A percentile compares a stretch with the other conserved stretches of the same genome.
Conservation (phyloP, 2,329 filamentous ascomycete genomes). For the Colletotrichum sp. region DNA sequence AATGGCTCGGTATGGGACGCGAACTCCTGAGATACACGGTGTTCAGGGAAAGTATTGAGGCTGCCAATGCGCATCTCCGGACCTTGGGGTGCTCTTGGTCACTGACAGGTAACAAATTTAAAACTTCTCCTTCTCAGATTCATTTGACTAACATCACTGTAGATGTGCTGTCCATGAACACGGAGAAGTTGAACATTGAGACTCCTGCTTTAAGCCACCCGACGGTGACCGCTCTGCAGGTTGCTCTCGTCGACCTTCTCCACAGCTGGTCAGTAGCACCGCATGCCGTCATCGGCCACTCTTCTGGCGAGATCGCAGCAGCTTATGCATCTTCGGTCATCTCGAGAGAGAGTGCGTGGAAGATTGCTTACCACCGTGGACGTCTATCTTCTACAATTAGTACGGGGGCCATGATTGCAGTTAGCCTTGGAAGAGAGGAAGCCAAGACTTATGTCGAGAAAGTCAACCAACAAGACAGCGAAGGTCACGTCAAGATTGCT, state of each 20-base stretch:
- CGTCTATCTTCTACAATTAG: slow-evolving; percentile 12
- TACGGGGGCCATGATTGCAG: slow-evolving; percentile 59
- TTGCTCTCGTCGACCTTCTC: slow-evolving; percentile 32
- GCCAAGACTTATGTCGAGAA: slow-evolving; percentile 31
- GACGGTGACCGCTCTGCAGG: slow-evolving; percentile 33
- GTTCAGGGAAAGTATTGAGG: slow-evolving; percentile 31
- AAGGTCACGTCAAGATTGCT: slow-evolving; percentile 25
- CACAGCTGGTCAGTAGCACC: slow-evolving; percentile 34
- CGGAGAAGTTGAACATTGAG: slow-evolving; percentile 21
- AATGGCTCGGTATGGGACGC: slow-evolving; percentile 25
- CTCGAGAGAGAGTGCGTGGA: slow-evolving; percentile 46
- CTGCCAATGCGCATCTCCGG: slow-evolving; percentile 22
- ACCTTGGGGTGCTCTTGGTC: slow-evolving; percentile 3
- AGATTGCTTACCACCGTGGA: slow-evolving; percentile 27
- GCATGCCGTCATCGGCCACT: slow-evolving; percentile 48
- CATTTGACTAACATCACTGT: not conserved
- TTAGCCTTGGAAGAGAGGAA: slow-evolving; percentile 49
- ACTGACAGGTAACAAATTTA: slow-evolving; percentile 26
- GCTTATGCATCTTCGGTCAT: slow-evolving; percentile 51
- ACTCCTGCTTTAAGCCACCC: slow-evolving; percentile 33
- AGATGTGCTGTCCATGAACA: not conserved
- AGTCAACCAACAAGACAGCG: not conserved
- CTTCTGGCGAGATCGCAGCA: slow-evolving; percentile 54
- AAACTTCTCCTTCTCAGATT: not conserved
- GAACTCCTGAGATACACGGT: slow-evolving; percentile 35